Base-by-base conservation (phyloP, 208 protist genomes). In the Naegleria fowleri region DNA sequence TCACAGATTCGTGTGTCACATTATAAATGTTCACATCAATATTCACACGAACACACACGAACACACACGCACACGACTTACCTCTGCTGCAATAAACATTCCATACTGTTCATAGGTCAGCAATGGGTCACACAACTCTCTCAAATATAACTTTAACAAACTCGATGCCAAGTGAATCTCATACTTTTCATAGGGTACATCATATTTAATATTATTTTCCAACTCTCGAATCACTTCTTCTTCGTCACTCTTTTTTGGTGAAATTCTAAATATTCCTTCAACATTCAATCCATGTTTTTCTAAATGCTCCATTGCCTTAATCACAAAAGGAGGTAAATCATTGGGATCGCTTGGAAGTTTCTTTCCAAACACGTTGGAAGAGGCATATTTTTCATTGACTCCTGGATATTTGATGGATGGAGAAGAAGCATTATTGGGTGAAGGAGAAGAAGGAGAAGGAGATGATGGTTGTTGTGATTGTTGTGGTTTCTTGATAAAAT, bases 71-170 rank as follows among this genome's bases (percentile, higher is more conserved):
- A 58, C 5, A 58, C 15, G 1, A 67, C 55, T 29, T 67, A 67
- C 55, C 55, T 38, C 86, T n/a, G 48, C 41, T 19, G 29, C 36
- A 7, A 89, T 22, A 67, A 89, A 89, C 48, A 67, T 67, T 36
- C 51, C 86, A 89, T 89, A 89, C 5, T 40, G 36, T 41, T 89
- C 86, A 67, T 33, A 89, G 13, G 86, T 89, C 13, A 55, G 39
- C 25, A 89, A 89, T 41, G 86, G 86, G 29, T 41, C n/a, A 6
- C n/a, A 11, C n/a, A 89, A 89, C 39, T 89, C 86, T 89, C 86
- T 89, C 22, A 89, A 67, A 38, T 67, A 89, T 11, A 67, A 29
- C 39, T 89, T 89, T 16, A 89, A 5, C 5, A 89, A 25, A 29
- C 19, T 15, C 16, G 48, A 9, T 39, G 41, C 84, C 15, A 36